phyloP scores from a whole-genome alignment of 2,329 filamentous ascomycete genomes.

The Meredithiella fracta region DNA sequence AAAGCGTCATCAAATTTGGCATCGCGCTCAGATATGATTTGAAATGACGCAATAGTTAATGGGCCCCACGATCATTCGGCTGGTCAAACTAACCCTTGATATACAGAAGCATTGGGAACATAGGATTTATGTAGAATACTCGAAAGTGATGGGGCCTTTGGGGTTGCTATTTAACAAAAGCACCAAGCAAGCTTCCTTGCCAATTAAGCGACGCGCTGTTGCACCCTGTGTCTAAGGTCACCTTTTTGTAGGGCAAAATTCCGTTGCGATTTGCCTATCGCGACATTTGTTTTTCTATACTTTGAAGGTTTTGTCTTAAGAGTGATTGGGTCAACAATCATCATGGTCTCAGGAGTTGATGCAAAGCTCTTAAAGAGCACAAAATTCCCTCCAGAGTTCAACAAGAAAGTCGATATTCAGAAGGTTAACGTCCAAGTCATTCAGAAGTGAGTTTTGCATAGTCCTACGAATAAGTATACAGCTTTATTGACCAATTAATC shows the following conservation, averaged over 20 bases:
- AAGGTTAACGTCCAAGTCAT: conserved; percentile 97
- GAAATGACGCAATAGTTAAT: no score
- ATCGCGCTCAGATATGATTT: no score
- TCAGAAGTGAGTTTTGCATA: conserved; percentile 54
- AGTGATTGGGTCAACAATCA: conserved; percentile 14
- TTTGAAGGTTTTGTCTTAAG: neutral
- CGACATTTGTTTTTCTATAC: neutral
- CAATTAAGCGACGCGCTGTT: conserved; percentile 1
- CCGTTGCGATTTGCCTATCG: neutral
- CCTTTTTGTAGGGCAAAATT: neutral
- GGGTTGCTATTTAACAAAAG: no score
- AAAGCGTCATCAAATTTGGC: no score
- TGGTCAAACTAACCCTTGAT: no score
- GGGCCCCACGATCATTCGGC: no score
- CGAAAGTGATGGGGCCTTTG: no score
- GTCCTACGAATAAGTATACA: neutral
- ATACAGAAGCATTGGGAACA: no score
- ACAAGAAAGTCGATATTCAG: conserved; percentile 86
- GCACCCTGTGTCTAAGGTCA: neutral
- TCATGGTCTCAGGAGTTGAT: conserved; percentile 72
- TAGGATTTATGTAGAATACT: no score
- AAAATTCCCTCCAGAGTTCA: conserved; percentile 88
- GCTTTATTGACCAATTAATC: conserved; percentile 4
- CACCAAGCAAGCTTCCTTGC: neutral
- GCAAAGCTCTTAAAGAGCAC: conserved; percentile 79